phyloP scores from a whole-genome alignment of 768 basidiomycete genomes.

The Auricularia sp. region DNA sequence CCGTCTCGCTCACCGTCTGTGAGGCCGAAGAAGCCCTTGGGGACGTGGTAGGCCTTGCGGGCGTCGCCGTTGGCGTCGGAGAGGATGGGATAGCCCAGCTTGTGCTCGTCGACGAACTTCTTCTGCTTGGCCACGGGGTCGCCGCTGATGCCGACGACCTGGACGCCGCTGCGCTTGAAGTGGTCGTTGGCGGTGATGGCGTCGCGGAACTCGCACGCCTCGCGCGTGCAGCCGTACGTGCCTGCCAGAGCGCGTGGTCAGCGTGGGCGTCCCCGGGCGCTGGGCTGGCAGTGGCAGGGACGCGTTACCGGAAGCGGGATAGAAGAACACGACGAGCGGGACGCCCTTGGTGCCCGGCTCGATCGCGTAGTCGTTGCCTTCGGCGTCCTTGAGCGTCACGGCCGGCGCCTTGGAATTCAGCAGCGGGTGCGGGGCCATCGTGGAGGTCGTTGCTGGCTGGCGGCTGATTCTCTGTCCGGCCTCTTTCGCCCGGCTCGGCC shows the following conservation, averaged over 20 bases:
- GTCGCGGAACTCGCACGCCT: slow-evolving; percentile 77
- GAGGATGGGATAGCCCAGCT: slow-evolving; percentile 53
- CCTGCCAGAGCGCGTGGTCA: slow-evolving; percentile 30
- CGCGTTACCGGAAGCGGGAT: slow-evolving; percentile 50
- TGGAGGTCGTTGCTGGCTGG: neutral
- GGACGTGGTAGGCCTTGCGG: slow-evolving; percentile 55
- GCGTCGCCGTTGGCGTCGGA: slow-evolving; percentile 59
- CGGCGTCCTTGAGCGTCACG: slow-evolving; percentile 53
- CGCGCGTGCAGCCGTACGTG: slow-evolving; percentile 68
- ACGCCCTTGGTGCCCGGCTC: slow-evolving; percentile 45
- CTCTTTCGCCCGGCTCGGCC: neutral
- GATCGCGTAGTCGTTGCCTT: slow-evolving; percentile 52
- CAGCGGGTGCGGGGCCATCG: slow-evolving; percentile 41
- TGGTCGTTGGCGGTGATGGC: slow-evolving; percentile 60
- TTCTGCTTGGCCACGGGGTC: slow-evolving; percentile 68
- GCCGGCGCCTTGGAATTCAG: slow-evolving; percentile 57
- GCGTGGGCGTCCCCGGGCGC: neutral
- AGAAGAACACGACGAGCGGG: slow-evolving; percentile 72
- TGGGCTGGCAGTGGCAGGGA: neutral
- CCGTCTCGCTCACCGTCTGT: slow-evolving; percentile 25
- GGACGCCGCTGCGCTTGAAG: slow-evolving; percentile 54
- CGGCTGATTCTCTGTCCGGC: neutral
- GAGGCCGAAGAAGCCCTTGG: slow-evolving; percentile 58
- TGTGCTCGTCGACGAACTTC: slow-evolving; percentile 18
- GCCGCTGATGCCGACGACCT: slow-evolving; percentile 64